These are phyloP conservation scores for Sugiyamaella japonica DNA, from an alignment of 1,139 yeast species.

Conservation along the genomic window DNA sequence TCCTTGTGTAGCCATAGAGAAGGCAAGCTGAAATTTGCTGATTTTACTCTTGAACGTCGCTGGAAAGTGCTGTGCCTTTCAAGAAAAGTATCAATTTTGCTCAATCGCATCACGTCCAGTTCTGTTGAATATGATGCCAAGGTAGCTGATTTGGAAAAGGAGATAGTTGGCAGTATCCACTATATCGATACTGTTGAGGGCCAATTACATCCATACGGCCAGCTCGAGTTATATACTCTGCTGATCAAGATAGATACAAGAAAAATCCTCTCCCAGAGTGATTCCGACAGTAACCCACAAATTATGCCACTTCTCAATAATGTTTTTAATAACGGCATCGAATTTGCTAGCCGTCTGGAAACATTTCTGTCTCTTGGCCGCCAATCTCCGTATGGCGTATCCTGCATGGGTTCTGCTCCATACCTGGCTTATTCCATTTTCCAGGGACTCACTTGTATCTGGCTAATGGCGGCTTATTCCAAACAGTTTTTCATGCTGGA, in stretches of 20 bases:
- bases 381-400: conserved; percentile 10
- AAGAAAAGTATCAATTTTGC: conserved; percentile 7
- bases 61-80: conserved; percentile 16
- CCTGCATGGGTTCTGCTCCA: conserved; percentile 17
- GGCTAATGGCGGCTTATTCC: conserved; percentile 13
- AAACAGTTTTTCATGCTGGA: conserved; percentile 9
- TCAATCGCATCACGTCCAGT: neutral
- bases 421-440: conserved; percentile 11
- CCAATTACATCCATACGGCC: conserved; percentile 14
- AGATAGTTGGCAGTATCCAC: conserved; percentile 6
- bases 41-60: conserved; percentile 11
- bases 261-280: conserved; percentile 5
- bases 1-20: conserved; percentile 4
- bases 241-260: conserved; percentile 12
- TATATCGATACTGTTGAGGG: conserved; percentile 14
- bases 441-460: conserved; percentile 16
- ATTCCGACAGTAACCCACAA: neutral
- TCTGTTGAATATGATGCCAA: neutral
- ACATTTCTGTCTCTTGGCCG: conserved; percentile 14
- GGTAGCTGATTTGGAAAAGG: conserved; percentile 7
- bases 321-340: neutral
- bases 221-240: conserved; percentile 10
- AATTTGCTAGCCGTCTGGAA: conserved; percentile 14
- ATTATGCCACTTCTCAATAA: neutral
- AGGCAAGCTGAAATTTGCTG: conserved; percentile 13